phyloP scores from a whole-genome alignment of 345 rosid genomes.

The Euphorbia peplus region DNA sequence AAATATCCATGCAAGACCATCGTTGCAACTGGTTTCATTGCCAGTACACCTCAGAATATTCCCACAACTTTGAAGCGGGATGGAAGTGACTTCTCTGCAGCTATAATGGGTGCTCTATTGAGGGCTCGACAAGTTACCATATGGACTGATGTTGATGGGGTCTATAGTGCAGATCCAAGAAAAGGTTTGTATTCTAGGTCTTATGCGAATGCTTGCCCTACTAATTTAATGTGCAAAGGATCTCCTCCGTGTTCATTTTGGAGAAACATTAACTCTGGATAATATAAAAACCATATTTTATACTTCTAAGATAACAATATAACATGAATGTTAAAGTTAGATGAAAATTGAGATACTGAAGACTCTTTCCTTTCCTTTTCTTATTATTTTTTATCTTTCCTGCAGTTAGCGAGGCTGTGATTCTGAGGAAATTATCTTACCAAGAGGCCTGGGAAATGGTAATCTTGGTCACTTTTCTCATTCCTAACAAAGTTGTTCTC shows the following conservation, averaged over 20 bases:
- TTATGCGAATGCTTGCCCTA: not conserved
- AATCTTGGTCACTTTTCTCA: constrained; percentile 28
- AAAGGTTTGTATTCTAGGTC: constrained; percentile 53
- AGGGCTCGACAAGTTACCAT: constrained; percentile 85
- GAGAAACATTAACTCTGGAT: not conserved
- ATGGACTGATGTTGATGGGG: constrained; percentile 99
- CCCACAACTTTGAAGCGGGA: constrained; percentile 98
- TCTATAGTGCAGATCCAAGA: constrained; percentile 96
- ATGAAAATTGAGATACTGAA: constrained; percentile 12
- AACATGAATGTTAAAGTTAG: constrained; percentile 12
- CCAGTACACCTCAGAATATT: constrained; percentile 89
- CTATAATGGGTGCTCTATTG: constrained; percentile 86
- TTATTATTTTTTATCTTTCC: constrained; percentile 8
- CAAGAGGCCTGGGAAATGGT: constrained; percentile 99
- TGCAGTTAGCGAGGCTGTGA: constrained; percentile 97
- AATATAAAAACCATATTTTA: not conserved
- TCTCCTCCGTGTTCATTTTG: not conserved
- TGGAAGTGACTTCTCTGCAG: constrained; percentile 99
- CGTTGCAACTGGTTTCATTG: constrained; percentile 96
- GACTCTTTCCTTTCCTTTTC: constrained; percentile 1
- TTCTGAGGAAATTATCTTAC: constrained; percentile 76
- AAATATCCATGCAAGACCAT: constrained; percentile 54
- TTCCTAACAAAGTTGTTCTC: constrained; percentile 16
- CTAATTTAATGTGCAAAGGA: not conserved
- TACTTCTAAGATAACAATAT: constrained; percentile 9